Evolutionary conservation across 1,139 yeast genomes (phyloP).

Genomic region (Spencermartinsiella ligniputridi): DNA sequence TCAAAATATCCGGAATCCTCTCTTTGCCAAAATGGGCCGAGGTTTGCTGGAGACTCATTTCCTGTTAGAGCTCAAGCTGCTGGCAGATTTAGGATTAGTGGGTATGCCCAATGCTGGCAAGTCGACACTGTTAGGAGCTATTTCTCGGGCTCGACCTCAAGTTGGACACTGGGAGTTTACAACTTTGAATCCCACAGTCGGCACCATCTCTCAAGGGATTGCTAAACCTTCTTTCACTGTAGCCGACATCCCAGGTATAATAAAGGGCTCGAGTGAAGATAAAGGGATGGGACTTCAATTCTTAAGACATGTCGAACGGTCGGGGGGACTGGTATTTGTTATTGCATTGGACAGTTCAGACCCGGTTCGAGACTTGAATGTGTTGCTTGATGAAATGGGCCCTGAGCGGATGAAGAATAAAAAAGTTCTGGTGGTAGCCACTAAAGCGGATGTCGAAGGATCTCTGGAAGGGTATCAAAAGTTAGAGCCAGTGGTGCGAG

Average conservation of each 20-base stretch:
- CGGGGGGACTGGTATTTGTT: constrained; percentile 85
- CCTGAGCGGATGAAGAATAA: constrained; percentile 52
- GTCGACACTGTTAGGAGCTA: constrained; percentile 81
- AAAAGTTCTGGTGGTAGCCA: constrained; percentile 71
- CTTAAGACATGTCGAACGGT: constrained; percentile 84
- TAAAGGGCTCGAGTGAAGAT: constrained; percentile 74
- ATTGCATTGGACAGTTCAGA: constrained; percentile 61
- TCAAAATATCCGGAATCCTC: constrained; percentile 76
- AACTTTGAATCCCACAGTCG: constrained; percentile 85
- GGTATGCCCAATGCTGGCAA: constrained; percentile 98
- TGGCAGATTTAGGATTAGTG: constrained; percentile 90
- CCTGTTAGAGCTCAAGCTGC: constrained; percentile 73
- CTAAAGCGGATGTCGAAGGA: constrained; percentile 77
- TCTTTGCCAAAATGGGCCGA: constrained; percentile 80
- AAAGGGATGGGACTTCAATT: constrained; percentile 94
- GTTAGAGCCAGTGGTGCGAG: constrained; percentile 11
- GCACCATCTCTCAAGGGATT: constrained; percentile 68
- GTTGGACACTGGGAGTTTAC: constrained; percentile 98
- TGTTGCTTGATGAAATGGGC: constrained; percentile 69
- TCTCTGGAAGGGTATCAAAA: constrained; percentile 40
- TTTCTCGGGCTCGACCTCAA: constrained; percentile 82
- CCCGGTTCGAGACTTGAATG: constrained; percentile 60
- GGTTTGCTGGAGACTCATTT: constrained; percentile 62
- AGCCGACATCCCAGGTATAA: constrained; percentile 96
- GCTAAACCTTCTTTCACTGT: constrained; percentile 76